Conservation (phyloP, 2,329 filamentous ascomycete species). For the Pyrenochaeta sp. region DNA sequence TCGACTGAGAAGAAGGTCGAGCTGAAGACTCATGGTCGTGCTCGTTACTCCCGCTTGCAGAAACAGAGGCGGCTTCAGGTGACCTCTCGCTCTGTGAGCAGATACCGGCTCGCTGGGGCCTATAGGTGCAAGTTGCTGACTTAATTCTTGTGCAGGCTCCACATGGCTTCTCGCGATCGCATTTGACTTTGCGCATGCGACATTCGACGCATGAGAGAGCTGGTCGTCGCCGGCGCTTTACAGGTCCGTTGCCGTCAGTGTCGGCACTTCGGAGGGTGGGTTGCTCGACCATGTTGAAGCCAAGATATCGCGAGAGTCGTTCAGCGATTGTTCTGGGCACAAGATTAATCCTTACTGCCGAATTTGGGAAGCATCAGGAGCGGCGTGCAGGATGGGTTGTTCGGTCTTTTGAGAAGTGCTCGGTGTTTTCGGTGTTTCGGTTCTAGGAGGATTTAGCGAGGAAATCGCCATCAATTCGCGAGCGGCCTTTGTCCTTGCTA, state of each 20-base stretch:
- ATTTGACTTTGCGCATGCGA: slow-evolving; percentile 41
- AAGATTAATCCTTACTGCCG: not conserved
- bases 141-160: slow-evolving; percentile 30
- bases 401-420: slow-evolving; percentile 2
- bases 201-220: slow-evolving; percentile 44
- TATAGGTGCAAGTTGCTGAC: slow-evolving; percentile 37
- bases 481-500: not conserved
- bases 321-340: not conserved
- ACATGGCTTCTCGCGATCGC: slow-evolving; percentile 38
- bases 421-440: slow-evolving; percentile 1
- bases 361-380: not conserved
- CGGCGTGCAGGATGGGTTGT: not conserved
- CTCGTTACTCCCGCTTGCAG: slow-evolving; percentile 1
- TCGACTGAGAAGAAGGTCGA: slow-evolving; percentile 9
- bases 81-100: slow-evolving; percentile 1
- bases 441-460: not conserved
- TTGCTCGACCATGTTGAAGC: slow-evolving; percentile 10
- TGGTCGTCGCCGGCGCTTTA: slow-evolving; percentile 34
- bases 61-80: slow-evolving; percentile 3
- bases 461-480: not conserved
- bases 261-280: slow-evolving; percentile 14
- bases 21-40: slow-evolving; percentile 4
- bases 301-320: not conserved
- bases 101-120: slow-evolving; percentile 14
- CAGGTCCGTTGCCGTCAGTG: slow-evolving; percentile 26